These are phyloP conservation scores for Yueomyces sp. DNA, from an alignment of 1,139 yeast genomes.

Conservation along the genomic window DNA sequence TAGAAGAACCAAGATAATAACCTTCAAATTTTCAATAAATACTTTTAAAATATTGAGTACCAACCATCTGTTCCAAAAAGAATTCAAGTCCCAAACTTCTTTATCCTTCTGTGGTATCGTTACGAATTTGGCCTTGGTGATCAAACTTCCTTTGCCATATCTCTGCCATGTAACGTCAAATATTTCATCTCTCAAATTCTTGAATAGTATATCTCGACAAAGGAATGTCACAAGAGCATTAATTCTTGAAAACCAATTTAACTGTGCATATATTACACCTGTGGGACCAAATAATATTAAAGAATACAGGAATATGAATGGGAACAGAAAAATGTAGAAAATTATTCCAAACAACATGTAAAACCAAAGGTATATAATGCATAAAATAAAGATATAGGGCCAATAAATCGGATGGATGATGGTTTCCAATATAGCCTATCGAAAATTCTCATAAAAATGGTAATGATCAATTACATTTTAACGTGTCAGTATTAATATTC, in stretches of 20 bases:
- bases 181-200: constrained; percentile 13
- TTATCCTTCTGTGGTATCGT: constrained; percentile 2
- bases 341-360: constrained; percentile 13
- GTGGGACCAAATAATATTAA: constrained; percentile 17
- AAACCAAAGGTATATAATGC: constrained; percentile 11
- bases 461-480: no score
- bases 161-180: constrained; percentile 17
- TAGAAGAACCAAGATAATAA: constrained; percentile 4
- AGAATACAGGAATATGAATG: constrained; percentile 13
- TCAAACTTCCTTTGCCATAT: constrained; percentile 11
- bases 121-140: constrained; percentile 9
- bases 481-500: constrained; percentile 1
- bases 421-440: constrained; percentile 19
- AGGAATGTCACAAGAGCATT: constrained; percentile 15
- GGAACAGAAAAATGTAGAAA: constrained; percentile 15
- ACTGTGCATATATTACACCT: constrained; percentile 16
- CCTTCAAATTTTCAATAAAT: constrained; percentile 5
- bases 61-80: not conserved
- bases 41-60: not conserved
- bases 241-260: constrained; percentile 18
- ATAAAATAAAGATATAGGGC: constrained; percentile 14
- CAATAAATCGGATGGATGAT: constrained; percentile 14
- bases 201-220: constrained; percentile 13
- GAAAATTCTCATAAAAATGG: not conserved
- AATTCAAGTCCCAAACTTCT: not conserved